Evolutionary conservation across 345 rosid species (phyloP).

Genomic region (Populus nigra): DNA sequence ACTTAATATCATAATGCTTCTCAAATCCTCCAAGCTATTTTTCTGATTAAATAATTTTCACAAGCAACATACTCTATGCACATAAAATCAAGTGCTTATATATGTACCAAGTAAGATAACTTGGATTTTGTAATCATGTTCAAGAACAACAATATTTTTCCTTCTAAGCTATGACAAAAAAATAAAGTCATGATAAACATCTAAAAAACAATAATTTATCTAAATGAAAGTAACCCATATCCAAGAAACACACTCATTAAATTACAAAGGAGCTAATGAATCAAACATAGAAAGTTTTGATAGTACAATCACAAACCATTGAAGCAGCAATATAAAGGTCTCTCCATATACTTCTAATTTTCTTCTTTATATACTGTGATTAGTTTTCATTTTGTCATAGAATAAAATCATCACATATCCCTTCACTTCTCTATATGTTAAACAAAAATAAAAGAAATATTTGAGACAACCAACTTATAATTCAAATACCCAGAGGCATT

Average conservation of each 20-base stretch:
- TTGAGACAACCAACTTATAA: neutral
- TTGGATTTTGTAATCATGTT: conserved; percentile 63
- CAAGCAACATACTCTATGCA: neutral
- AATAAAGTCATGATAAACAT: neutral
- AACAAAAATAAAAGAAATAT: neutral
- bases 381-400: conserved; percentile 22
- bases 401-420: conserved; percentile 36
- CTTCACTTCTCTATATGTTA: conserved; percentile 38
- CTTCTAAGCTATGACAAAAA: conserved; percentile 48
- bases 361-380: conserved; percentile 23
- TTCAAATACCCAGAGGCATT: neutral
- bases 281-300: neutral
- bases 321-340: conserved; percentile 22
- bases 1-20: neutral
- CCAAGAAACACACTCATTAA: conserved; percentile 1
- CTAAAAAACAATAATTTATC: neutral
- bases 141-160: conserved; percentile 58
- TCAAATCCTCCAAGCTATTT: neutral
- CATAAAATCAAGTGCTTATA: neutral
- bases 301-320: conserved; percentile 31
- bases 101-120: conserved; percentile 52
- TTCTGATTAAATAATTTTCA: neutral
- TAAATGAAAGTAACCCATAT: conserved; percentile 7
- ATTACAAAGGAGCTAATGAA: neutral
- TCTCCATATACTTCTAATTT: conserved; percentile 5